Conservation (phyloP, 192 early-diverging fungal species). For the Pilaira anomala region DNA sequence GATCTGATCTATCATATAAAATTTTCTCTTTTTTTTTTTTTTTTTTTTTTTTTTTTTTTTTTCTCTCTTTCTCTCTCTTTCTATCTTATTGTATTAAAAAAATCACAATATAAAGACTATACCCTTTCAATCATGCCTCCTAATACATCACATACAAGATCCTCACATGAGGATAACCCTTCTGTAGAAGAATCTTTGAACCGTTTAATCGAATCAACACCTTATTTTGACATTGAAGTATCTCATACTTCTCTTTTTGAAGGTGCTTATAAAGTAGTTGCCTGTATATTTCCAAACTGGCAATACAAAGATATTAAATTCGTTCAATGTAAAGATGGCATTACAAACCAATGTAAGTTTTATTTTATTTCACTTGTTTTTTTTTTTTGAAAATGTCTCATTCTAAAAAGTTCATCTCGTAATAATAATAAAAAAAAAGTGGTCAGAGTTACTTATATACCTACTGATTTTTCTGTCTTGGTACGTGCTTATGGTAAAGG, state of each 20-base stretch:
- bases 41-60: neutral
- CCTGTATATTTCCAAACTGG: constrained; percentile 62
- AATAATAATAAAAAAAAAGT: too few species aligned
- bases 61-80: constrained; percentile 1
- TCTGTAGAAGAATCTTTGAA: neutral
- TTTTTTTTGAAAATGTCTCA: neutral
- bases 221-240: constrained; percentile 51
- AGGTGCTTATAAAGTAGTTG: constrained; percentile 54
- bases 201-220: constrained; percentile 26
- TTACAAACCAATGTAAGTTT: constrained; percentile 73
- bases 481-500: constrained; percentile 88
- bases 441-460: constrained; percentile 65
- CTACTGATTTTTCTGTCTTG: constrained; percentile 59
- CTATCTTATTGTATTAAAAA: neutral
- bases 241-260: constrained; percentile 57
- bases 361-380: too few species aligned
- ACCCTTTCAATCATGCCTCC: constrained; percentile 11
- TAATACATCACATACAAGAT: constrained; percentile 3
- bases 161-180: neutral
- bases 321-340: constrained; percentile 74
- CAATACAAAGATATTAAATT: constrained; percentile 51
- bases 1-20: neutral
- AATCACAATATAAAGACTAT: too few species aligned
- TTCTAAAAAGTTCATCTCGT: neutral
- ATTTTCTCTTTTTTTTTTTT: constrained; percentile 4